Conservation (phyloP, 306 rosid genomes). For the Quercus gilva region DNA sequence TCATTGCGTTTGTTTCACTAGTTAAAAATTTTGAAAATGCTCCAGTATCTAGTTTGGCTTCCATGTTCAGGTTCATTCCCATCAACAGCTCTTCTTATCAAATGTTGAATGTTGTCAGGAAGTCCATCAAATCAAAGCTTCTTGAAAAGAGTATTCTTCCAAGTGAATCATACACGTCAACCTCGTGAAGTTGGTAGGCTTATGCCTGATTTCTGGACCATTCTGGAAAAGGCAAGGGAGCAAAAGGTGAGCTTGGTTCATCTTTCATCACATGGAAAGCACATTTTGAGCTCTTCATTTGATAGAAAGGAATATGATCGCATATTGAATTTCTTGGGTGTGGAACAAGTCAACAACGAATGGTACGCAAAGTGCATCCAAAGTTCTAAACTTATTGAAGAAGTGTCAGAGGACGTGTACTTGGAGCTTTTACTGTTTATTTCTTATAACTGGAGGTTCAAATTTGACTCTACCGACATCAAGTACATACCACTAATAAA, state of each 20-base stretch:
- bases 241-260: conserved; percentile 39
- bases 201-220: conserved; percentile 58
- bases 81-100: conserved; percentile 32
- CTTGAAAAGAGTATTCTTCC: conserved; percentile 51
- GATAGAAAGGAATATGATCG: conserved; percentile 38
- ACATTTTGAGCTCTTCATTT: conserved; percentile 45
- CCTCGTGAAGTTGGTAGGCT: conserved; percentile 63
- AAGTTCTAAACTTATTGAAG: conserved; percentile 45
- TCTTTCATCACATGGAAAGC: conserved; percentile 50
- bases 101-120: conserved; percentile 47
- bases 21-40: conserved; percentile 34
- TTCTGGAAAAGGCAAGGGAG: conserved; percentile 37
- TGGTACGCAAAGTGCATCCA: conserved; percentile 72
- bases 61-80: conserved; percentile 56
- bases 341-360: conserved; percentile 33
- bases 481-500: conserved; percentile 40
- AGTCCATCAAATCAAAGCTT: conserved; percentile 41
- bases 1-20: conserved; percentile 52
- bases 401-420: conserved; percentile 50
- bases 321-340: conserved; percentile 47
- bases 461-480: conserved; percentile 25
- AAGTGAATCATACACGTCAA: conserved; percentile 38
- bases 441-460: conserved; percentile 37
- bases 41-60: conserved; percentile 43
- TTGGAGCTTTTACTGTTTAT: conserved; percentile 48